A percentile compares a stretch with the other conserved stretches of the same genome.
Conservation (phyloP, 768 basidiomycete genomes). For the Hericium coralloides region DNA sequence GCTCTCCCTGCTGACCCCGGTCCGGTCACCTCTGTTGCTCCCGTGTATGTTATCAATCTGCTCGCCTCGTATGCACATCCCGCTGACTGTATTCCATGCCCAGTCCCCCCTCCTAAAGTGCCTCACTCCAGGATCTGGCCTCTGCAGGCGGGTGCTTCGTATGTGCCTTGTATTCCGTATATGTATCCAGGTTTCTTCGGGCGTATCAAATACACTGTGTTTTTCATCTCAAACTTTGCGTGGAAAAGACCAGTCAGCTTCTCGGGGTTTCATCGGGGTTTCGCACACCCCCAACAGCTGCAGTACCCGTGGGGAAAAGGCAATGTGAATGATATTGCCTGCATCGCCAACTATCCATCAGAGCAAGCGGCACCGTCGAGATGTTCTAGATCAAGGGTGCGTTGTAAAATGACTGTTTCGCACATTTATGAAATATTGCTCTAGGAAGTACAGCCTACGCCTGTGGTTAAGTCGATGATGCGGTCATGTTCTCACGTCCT, state of each 20-base stretch:
- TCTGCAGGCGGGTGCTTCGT: neutral
- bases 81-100: neutral
- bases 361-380: no score
- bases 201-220: neutral
- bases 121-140: neutral
- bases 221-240: neutral
- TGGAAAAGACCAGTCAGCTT: neutral
- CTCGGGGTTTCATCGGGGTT: no score
- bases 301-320: no score
- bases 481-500: no score
- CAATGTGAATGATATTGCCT: no score
- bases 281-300: no score
- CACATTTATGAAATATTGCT: no score
- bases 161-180: neutral
- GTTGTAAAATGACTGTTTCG: no score
- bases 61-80: neutral
- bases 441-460: no score
- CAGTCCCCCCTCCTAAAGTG: neutral
- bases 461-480: no score
- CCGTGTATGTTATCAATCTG: conserved; percentile 21
- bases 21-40: conserved; percentile 22
- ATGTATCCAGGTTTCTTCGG: neutral
- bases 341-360: no score
- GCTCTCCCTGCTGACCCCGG: conserved; percentile 24
- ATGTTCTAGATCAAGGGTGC: no score